Base-by-base conservation (phyloP, 768 basidiomycete genomes). In the Tremella yokohamensis region DNA sequence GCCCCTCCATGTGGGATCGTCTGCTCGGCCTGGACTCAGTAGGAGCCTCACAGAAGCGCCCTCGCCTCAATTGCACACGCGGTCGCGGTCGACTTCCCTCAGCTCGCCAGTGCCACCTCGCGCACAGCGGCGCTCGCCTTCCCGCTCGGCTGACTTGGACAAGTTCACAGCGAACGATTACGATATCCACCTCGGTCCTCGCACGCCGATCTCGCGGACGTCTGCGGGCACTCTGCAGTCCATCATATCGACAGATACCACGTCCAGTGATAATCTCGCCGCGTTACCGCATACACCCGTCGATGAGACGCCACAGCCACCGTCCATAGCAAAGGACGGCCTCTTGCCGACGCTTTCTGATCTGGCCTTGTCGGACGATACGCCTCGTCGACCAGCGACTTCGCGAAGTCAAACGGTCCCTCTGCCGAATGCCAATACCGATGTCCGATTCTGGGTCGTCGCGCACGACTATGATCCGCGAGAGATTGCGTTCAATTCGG, bases 401-500 rank as follows among this genome's bases (percentile, higher is more conserved):
- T 29, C 40, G 1, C 61, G 65, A n/a, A 50, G 53, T 29, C 39
- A 51, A 16, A 69, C 70, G 7, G 56, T 65, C 8, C 65, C 70
- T 7, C 24, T 62, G 4, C 63, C 63, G 29, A 1, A 20, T 49
- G 9, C 57, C 60, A 9, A 52, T 54, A 13, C 57, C 2, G 73
- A 73, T 49, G 64, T 68, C 44, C 62, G 66, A 15, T 75, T 68
- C 40, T 76, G 68, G 69, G 57, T 75, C 1, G 68, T 65, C 13
- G 61, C 68, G 18, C 77, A 88, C 72, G 91, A 96, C 66, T 89
- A 92, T 75, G 81, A 85, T 12, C 78, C 84, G 3, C 84, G 87
- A 37, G 93, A 99, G 69, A 87, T 94, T 49, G 84, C 87, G 3
- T 92, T 90, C 80, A 96, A 93, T 73, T 82, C 82, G 45, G 92